Evolutionary conservation across 2,329 filamentous ascomycete genomes (phyloP), one percentile per base, ranked within the genome.

Genomic region (Trichoderma afroharzianum): DNA sequence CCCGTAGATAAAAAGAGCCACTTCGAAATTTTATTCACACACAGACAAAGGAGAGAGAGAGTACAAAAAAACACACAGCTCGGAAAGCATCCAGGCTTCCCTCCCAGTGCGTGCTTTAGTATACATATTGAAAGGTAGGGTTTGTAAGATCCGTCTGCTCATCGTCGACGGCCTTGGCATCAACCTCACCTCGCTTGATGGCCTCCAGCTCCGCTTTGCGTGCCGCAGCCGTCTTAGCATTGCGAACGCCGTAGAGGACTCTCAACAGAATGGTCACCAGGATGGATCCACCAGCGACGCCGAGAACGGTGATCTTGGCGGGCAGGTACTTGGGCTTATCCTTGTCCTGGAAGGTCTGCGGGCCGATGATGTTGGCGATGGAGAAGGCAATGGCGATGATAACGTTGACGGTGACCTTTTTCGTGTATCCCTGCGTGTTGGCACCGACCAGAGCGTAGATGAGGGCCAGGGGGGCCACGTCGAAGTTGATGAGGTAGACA

Each of bases 391-490:
- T 71, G 73, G 85, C 85, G 9, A 85, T 82, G 47, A 84, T 78
- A 0, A 82, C 83, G 2, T 83, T 83, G 4, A 80, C 78, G 0
- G 83, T 83, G 3, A 82, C 81, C 24, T 83, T 81, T 77, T 85
- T 85, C 4, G 83, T 85, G 74, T 85, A 85, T 4, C 83, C 83
- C 4, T 81, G 84, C 0, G 84, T 76, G 59, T 86, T 86, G 36
- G 82, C 80, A 4, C 84, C 83, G 3, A 85, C 84, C 74, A 87
- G 80, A 70, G 86, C 86, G 32, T 88, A 81, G 1, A 85, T 83
- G 6, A 88, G 79, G 0, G 88, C 86, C n/a, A 89, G 79, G 15
- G 85, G 85, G 3, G 84, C 82, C 6, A 88, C 86, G 72, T 83
- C 87, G 3, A 84, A 79, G 0, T 85, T 81, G 66, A 78, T 74